Evolutionary conservation across 2,329 filamentous ascomycete genomes (phyloP).

Genomic region (Botrytis sinoallii): DNA sequence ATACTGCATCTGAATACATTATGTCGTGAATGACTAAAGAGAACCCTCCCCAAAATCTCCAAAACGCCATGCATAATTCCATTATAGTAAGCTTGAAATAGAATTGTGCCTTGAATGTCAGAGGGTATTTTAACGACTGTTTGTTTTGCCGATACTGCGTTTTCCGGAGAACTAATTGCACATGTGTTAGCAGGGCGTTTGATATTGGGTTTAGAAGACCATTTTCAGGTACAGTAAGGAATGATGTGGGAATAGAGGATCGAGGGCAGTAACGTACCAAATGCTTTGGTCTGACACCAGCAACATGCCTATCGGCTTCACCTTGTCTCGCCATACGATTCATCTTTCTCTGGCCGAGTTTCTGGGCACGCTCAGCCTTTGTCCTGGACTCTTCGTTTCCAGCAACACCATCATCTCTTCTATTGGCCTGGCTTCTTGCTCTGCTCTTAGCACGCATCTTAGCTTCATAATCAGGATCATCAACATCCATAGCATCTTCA

Average conservation of each 20-base stretch:
- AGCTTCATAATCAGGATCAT: conserved; percentile 52
- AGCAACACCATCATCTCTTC: conserved; percentile 73
- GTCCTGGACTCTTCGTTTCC: conserved; percentile 58
- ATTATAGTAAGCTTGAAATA: conserved; percentile 10
- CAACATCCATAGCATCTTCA: conserved; percentile 74
- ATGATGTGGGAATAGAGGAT: not conserved
- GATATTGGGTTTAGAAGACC: not conserved
- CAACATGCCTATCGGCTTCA: conserved; percentile 89
- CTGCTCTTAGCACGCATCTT: conserved; percentile 72
- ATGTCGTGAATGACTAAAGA: conserved; percentile 13
- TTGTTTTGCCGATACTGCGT: conserved; percentile 87
- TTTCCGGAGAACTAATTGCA: conserved; percentile 73
- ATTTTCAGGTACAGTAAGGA: not conserved
- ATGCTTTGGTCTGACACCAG: conserved; percentile 81
- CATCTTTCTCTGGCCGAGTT: conserved; percentile 96
- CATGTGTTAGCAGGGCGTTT: conserved; percentile 36
- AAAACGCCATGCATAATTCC: conserved; percentile 18
- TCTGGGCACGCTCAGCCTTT: conserved; percentile 83
- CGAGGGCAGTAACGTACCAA: conserved; percentile 59
- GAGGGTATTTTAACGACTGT: conserved; percentile 54
- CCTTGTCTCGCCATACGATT: conserved; percentile 96
- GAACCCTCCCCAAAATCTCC: conserved; percentile 10
- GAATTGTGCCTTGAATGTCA: conserved; percentile 15
- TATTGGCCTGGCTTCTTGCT: conserved; percentile 63
- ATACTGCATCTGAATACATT: conserved; percentile 16